Base-by-base conservation (phyloP, 2,329 filamentous ascomycete species). In the Penicillium polonicum region DNA sequence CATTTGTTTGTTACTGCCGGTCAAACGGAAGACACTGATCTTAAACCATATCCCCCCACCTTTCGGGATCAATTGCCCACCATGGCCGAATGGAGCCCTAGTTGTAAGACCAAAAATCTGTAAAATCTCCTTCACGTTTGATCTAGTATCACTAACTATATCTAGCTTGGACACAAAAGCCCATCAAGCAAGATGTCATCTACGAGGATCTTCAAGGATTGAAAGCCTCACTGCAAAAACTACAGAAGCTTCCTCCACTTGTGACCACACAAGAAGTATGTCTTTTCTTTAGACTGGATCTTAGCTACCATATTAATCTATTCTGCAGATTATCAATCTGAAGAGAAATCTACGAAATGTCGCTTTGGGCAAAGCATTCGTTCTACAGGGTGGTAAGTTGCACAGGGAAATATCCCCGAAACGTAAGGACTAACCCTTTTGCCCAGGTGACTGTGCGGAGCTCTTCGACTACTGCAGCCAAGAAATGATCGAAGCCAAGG, bases 401-500 rank as follows among this genome's bases (percentile, higher is more conserved):
- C 21, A 39, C 52, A 51, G 23, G n/a, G 42, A 17, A 41, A n/a
- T 27, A 29, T 39, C 12, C 23, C 58, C 61, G 23, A 21, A 23
- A 21, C 17, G 15, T 21, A 15, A 12, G 53, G 21, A 19, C 48
- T 56, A 33, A 57, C 49, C 31, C 39, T 38, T 42, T 13, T 9
- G 17, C 38, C 15, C 38, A 78, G 75, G 78, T 46, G 94, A 99
- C 78, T 99, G 94, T 72, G 94, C 94, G 17, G 94, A 99, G 79
- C 84, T 97, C 10, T 99, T 99, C 70, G 91, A 94, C 75, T 99
- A 99, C 80, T 99, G 94, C 76, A 88, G 90, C 68, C 88, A 92
- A 73, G 84, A 85, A 15, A 89, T 90, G 64, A 97, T 99, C 66
- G 92, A 97, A 77, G 89, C 91, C 62, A 99, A 97, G 81, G 91